These are phyloP conservation scores for Aspergillus terreus DNA, from an alignment of 2,329 filamentous ascomycete genomes.

Conservation along the genomic window DNA sequence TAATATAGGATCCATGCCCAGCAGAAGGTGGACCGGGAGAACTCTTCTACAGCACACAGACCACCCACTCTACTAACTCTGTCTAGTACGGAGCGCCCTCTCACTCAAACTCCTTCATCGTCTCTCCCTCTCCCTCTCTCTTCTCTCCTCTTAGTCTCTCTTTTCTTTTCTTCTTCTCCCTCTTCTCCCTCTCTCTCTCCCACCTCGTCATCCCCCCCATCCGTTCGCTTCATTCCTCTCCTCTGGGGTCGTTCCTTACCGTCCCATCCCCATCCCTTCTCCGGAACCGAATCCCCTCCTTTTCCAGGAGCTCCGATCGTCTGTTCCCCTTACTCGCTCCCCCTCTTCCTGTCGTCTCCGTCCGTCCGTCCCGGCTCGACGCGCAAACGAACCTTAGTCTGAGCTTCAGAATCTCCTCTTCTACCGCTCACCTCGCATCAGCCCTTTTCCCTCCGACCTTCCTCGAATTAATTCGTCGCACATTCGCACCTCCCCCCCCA, in stretches of 20 bases:
- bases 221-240: not conserved
- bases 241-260: not conserved
- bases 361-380: constrained; percentile 17
- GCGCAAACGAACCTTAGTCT: not conserved
- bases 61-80: too few species aligned
- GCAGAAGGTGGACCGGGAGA: too few species aligned
- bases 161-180: not conserved
- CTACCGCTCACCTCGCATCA: not conserved
- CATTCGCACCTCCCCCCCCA: constrained; percentile 3
- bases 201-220: not conserved
- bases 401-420: not conserved
- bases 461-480: not conserved
- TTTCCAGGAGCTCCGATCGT: not conserved
- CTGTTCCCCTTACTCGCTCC: constrained; percentile 17
- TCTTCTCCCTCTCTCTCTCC: not conserved
- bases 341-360: constrained; percentile 50
- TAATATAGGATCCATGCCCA: too few species aligned
- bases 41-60: too few species aligned
- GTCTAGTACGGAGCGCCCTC: too few species aligned
- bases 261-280: constrained; percentile 7
- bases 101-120: not conserved
- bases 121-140: not conserved
- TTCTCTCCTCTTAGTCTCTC: not conserved
- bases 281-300: not conserved
- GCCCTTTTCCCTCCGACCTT: not conserved